Base-by-base conservation (phyloP, 2,329 filamentous ascomycete species). In the Penicillium sp. region DNA sequence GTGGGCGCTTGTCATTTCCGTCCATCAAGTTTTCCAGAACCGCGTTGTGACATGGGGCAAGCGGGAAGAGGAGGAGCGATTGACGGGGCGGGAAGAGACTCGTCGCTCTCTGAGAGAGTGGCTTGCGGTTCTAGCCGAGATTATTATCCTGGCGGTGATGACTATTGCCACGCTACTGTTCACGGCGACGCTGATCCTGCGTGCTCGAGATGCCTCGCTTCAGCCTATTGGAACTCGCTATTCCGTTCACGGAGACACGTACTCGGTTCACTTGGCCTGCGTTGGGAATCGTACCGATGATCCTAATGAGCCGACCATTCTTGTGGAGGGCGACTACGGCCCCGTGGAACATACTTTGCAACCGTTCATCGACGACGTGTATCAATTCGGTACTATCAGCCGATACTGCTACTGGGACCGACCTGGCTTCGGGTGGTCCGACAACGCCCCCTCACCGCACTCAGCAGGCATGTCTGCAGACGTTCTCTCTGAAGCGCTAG, bases 321-420 rank as follows among this genome's bases (percentile, higher is more conserved):
- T 99, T 11, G 82, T 98, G 3, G 94, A 98, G 73, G 91, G 88
- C 2, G 93, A 91, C 17, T 91, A 96, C 69, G 80, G 85, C 22
- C 88, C 94, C 0, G 88, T 92, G 15, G 92, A 96, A 73, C 81
- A 90, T 67, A 87, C 89, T 6, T 83, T 99, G 57, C 90, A 92
- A 78, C 84, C 88, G 55, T 91, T 96, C 78, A 90, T 92, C 11
- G 86, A 92, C 60, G 83, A 87, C 57, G 88, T 90, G 1, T 81
- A 92, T 64, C 82, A 86, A 64, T 95, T 95, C 69, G 91, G 91
- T 41, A 90, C 89, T 48, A 95, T 99, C 68, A 81, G 83, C 57
- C 88, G 94, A 60, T 98, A 96, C 79, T 99, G 95, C 82, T 97
- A 96, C 76, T 93, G 91, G 73, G 95, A 99, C 73, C 89, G 95